Conservation (phyloP, 129 eudicot genomes). For the Artemisia tridentata region DNA sequence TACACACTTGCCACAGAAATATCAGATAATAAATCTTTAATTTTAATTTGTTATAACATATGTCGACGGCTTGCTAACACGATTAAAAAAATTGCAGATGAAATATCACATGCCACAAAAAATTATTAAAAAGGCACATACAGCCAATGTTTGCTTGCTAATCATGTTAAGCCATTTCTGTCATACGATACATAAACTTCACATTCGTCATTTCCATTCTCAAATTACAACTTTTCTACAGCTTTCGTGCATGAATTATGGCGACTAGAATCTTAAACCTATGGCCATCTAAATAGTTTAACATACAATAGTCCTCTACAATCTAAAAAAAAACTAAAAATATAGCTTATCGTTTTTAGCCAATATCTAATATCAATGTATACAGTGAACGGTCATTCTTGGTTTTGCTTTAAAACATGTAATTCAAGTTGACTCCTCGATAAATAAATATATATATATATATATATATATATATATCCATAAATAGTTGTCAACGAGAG, state of each 20-base stretch:
- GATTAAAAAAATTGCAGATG: neutral
- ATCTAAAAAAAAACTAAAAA: neutral
- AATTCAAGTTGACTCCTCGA: neutral
- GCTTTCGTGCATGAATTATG: slow-evolving; percentile 8
- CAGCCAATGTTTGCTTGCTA: neutral
- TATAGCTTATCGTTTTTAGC: neutral
- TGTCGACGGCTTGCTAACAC: neutral
- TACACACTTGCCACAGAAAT: neutral
- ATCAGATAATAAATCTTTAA: neutral
- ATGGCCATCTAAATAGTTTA: neutral
- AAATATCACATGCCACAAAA: slow-evolving; percentile 3
- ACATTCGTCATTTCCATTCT: slow-evolving; percentile 6
- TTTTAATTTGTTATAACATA: neutral
- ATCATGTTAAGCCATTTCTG: too few species aligned
- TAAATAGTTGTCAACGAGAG: slow-evolving; percentile 5
- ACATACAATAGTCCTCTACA: neutral
- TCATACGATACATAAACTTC: too few species aligned
- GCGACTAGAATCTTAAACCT: neutral
- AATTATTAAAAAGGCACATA: neutral
- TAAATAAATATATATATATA: neutral
- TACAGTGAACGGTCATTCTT: neutral
- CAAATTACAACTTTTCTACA: neutral
- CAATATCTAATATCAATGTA: neutral
- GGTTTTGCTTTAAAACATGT: neutral
- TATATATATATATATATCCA: neutral